These are phyloP conservation scores for Fragilariopsis cylindrus DNA, from an alignment of 108 stramenopile genomes.

Conservation along the genomic window DNA sequence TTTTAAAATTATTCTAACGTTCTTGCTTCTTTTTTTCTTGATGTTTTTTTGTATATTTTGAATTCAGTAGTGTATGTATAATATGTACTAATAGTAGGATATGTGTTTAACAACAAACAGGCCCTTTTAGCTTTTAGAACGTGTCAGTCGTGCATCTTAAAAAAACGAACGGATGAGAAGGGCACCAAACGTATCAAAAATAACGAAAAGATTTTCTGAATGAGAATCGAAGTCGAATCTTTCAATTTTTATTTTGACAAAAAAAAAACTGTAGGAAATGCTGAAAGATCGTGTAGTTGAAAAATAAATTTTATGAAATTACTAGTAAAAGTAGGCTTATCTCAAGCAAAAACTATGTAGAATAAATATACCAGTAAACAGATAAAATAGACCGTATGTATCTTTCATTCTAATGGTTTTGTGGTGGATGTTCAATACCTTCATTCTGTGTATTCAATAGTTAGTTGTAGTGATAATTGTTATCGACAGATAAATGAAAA, in stretches of 20 bases:
- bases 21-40: no score
- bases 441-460: no score
- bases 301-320: no score
- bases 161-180: slow-evolving; percentile 5
- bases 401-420: no score
- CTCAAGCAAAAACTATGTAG: no score
- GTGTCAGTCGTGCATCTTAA: slow-evolving; percentile 11
- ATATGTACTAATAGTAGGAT: neutral
- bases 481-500: no score
- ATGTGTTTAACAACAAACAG: neutral
- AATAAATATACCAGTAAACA: no score
- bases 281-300: neutral
- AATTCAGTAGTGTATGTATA: neutral
- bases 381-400: no score
- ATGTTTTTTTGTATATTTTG: neutral
- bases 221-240: neutral
- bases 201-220: neutral
- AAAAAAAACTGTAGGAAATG: neutral
- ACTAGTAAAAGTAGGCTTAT: no score
- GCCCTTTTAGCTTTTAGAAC: neutral
- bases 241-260: neutral
- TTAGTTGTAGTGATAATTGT: no score
- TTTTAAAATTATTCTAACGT: no score
- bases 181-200: neutral
- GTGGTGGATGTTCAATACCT: no score